phyloP scores from a whole-genome alignment of 2,329 filamentous ascomycete species.

The Neonectria coccinea region DNA sequence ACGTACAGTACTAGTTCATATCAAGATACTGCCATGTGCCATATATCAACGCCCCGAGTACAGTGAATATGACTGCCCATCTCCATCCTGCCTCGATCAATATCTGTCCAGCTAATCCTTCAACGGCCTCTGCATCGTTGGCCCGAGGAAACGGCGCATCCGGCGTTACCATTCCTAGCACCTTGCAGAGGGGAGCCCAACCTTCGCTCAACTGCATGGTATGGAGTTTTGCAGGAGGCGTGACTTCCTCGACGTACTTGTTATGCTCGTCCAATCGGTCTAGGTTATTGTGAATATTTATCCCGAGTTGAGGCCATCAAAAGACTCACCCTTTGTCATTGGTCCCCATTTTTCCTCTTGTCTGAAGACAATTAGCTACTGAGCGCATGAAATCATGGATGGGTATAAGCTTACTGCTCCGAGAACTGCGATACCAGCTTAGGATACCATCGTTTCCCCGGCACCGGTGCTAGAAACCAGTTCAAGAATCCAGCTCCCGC shows the following conservation, averaged over 20 bases:
- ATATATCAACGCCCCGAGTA: background rate
- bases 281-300: background rate
- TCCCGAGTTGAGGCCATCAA: background rate
- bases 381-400: no score
- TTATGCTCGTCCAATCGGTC: background rate
- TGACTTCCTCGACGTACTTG: background rate
- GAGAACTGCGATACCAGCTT: background rate
- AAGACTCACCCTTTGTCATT: background rate
- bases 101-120: background rate
- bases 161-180: background rate
- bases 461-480: background rate
- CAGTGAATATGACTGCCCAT: background rate
- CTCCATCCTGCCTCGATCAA: background rate
- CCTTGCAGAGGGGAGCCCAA: background rate
- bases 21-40: background rate
- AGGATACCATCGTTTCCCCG: background rate
- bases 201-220: background rate
- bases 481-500: background rate
- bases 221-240: background rate
- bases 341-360: background rate
- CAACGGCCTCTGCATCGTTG: background rate
- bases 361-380: background rate
- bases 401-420: background rate
- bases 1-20: no score
- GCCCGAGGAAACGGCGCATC: background rate